phyloP scores from a whole-genome alignment of 495 filamentous ascomycete species.

The Aspergillus sclerotioniger region DNA sequence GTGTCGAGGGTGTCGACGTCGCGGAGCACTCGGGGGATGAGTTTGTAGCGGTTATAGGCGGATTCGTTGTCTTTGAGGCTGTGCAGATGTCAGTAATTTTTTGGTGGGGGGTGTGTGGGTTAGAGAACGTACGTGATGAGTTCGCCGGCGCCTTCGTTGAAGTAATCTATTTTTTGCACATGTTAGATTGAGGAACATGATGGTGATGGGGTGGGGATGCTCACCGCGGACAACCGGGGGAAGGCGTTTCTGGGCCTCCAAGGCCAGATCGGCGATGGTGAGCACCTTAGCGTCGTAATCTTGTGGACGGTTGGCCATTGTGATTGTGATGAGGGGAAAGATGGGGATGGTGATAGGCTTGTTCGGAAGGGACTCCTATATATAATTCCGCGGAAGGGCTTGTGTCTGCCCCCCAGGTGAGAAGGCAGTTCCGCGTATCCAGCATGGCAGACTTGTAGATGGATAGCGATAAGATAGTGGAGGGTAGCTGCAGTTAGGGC shows the following conservation, averaged over 20 bases:
- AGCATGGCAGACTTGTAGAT: no score
- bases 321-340: neutral
- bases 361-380: neutral
- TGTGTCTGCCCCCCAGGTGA: no score
- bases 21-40: constrained; percentile 49
- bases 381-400: neutral
- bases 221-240: neutral
- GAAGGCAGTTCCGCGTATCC: no score
- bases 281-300: neutral
- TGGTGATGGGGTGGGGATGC: neutral
- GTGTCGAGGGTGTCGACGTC: constrained; percentile 49
- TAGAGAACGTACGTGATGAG: neutral
- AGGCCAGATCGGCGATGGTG: neutral
- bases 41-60: constrained; percentile 44
- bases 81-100: constrained; percentile 31
- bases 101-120: neutral
- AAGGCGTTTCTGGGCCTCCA: neutral
- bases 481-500: no score
- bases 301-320: neutral
- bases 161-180: neutral
- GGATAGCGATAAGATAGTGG: no score
- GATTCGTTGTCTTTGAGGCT: constrained; percentile 45
- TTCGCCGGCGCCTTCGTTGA: neutral
- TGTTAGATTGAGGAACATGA: neutral
- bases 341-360: neutral